These are phyloP conservation scores for Arthrobotrys megalospora DNA, from an alignment of 2,329 filamentous ascomycete species.

Conservation along the genomic window DNA sequence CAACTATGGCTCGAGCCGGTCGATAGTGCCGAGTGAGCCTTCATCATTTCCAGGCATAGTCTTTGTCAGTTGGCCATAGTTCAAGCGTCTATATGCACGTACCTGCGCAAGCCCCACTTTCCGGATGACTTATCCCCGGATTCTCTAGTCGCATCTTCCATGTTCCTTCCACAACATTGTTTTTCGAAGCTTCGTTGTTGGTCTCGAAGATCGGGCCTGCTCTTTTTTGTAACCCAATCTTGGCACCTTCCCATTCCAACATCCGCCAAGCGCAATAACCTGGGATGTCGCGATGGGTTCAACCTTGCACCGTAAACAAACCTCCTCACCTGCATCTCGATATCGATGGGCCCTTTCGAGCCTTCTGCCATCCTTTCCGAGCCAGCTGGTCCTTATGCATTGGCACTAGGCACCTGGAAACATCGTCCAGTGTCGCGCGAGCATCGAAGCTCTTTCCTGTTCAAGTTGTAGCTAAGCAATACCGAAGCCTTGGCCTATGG, in stretches of 20 bases:
- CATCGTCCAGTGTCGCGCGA: conserved; percentile 27
- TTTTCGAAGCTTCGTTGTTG: conserved; percentile 21
- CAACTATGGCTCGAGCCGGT: neutral
- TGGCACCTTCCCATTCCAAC: conserved; percentile 55
- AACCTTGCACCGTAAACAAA: conserved; percentile 27
- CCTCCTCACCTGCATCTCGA: conserved; percentile 10
- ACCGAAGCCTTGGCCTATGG: conserved; percentile 53
- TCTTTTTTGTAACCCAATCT: conserved; percentile 19
- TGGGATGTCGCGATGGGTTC: conserved; percentile 46
- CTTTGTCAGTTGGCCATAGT: conserved; percentile 11
- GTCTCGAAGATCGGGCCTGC: conserved; percentile 6
- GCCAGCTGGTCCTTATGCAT: conserved; percentile 30
- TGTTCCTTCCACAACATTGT: neutral
- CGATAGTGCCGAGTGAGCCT: neutral
- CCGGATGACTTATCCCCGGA: conserved; percentile 30
- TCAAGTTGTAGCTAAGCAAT: conserved; percentile 59
- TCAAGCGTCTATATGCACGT: conserved; percentile 13
- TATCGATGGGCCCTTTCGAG: conserved; percentile 11
- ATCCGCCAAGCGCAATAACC: conserved; percentile 48
- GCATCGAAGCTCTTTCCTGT: conserved; percentile 35
- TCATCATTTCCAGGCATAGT: conserved; percentile 10
- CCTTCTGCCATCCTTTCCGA: conserved; percentile 12
- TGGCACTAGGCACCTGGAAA: conserved; percentile 60
- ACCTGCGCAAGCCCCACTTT: conserved; percentile 38
- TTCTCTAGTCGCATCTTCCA: conserved; percentile 20